Conservation (phyloP, 2,329 filamentous ascomycete genomes). For the Huntiella bhutanensis region DNA sequence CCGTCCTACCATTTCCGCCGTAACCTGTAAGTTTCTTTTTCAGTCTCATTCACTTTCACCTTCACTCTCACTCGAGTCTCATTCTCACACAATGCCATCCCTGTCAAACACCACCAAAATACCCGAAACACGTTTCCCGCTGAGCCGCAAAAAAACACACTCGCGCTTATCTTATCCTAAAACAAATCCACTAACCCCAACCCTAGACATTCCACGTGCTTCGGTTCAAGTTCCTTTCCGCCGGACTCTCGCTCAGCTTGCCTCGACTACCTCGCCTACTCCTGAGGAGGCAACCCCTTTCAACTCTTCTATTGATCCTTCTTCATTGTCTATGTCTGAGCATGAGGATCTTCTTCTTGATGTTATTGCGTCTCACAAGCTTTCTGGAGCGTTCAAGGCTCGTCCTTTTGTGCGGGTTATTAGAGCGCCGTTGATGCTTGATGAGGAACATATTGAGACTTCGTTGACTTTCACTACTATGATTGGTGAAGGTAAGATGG, state of each 20-base stretch:
- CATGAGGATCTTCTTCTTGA: constrained; percentile 11
- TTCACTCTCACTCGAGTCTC: not conserved
- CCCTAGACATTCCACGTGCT: not conserved
- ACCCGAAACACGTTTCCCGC: too few species aligned
- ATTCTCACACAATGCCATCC: not conserved
- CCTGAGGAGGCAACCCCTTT: constrained; percentile 4
- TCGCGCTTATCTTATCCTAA: not conserved
- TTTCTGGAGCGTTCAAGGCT: constrained; percentile 7
- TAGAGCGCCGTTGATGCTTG: constrained; percentile 10
- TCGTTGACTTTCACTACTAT: constrained; percentile 9
- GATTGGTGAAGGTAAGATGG: constrained; percentile 9
- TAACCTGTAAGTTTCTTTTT: not conserved
- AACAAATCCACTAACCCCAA: too few species aligned
- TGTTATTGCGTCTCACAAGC: constrained; percentile 9
- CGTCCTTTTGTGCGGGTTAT: constrained; percentile 9
- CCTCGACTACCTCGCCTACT: constrained; percentile 4
- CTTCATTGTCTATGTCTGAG: constrained; percentile 4
- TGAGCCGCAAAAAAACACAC: too few species aligned
- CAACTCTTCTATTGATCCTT: constrained; percentile 4
- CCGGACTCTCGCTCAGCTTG: constrained; percentile 8
- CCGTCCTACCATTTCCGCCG: not conserved
- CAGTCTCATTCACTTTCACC: not conserved
- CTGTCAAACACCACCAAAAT: not conserved
- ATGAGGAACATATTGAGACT: constrained; percentile 10
- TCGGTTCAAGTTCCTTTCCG: not conserved